A percentile compares a stretch with the other conserved stretches of the same genome.
Evolutionary conservation across 352 stramenopile genomes (phyloP).

Genomic region (Globisporangium perplexum): DNA sequence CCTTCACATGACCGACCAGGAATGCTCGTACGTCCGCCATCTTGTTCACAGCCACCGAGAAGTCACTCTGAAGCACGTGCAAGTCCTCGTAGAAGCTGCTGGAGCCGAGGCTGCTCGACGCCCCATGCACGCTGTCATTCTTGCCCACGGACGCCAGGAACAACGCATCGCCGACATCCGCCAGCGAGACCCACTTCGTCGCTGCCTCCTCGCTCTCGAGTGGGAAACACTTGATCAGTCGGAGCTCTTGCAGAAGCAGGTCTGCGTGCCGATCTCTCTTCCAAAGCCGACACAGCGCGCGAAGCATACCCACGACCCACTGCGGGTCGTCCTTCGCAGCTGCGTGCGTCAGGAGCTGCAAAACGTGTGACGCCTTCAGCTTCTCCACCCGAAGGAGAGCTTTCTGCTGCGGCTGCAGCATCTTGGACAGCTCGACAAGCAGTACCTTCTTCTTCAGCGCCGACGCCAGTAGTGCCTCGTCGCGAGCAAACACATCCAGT

Average conservation of each 20-base stretch:
- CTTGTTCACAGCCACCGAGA: conserved; percentile 22
- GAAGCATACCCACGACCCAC: conserved; percentile 35
- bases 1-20: conserved; percentile 38
- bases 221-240: conserved; percentile 69
- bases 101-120: conserved; percentile 1
- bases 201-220: conserved; percentile 18
- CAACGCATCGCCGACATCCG: conserved; percentile 28
- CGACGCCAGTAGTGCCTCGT: conserved; percentile 18
- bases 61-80: conserved; percentile 33
- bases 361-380: conserved; percentile 52
- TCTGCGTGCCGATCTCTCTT: conserved; percentile 39
- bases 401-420: conserved; percentile 42
- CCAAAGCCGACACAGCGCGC: conserved; percentile 52
- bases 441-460: conserved; percentile 52
- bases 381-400: conserved; percentile 57
- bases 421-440: conserved; percentile 29
- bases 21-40: conserved; percentile 36
- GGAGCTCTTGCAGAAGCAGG: conserved; percentile 54
- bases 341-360: conserved; percentile 42
- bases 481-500: conserved; percentile 6
- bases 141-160: conserved; percentile 11
- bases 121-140: not conserved
- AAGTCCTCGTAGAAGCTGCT: conserved; percentile 36
- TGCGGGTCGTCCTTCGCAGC: conserved; percentile 26
- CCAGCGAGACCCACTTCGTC: conserved; percentile 37